Conservation (phyloP, 441 rosid genomes). For the Euphorbia corollata region DNA sequence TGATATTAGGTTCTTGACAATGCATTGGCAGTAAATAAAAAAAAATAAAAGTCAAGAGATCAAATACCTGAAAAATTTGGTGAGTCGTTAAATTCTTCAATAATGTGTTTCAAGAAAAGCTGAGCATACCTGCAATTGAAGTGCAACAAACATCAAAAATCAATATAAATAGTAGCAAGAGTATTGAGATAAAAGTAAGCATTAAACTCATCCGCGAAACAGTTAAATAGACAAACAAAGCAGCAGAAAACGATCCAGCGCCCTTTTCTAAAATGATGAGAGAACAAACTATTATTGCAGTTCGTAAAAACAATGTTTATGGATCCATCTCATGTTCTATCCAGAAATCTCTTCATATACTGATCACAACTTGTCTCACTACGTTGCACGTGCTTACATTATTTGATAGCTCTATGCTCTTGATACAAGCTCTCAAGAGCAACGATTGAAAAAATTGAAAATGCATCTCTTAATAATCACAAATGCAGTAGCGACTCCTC, state of each 20-base stretch:
- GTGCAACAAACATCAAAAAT: slow-evolving; percentile 11
- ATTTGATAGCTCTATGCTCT: background rate
- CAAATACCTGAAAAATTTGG: slow-evolving; percentile 71
- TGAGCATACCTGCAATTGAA: slow-evolving; percentile 54
- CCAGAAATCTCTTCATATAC: background rate
- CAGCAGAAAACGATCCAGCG: background rate
- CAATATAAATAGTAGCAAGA: slow-evolving; percentile 14
- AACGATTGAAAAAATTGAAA: background rate
- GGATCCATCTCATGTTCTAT: background rate
- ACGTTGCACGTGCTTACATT: background rate
- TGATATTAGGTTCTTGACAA: slow-evolving; percentile 15
- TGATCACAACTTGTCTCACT: background rate
- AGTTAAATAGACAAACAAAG: background rate
- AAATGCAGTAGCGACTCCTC: background rate
- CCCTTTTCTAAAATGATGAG: background rate
- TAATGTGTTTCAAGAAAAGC: slow-evolving; percentile 65
- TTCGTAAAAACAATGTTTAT: background rate
- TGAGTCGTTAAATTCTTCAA: slow-evolving; percentile 59
- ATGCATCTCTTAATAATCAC: background rate
- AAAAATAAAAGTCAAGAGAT: slow-evolving; percentile 16
- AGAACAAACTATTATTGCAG: slow-evolving; percentile 4
- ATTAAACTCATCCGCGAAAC: background rate
- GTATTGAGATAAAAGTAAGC: slow-evolving; percentile 5
- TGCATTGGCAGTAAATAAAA: slow-evolving; percentile 3
- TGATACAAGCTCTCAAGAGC: background rate